phyloP scores from a whole-genome alignment of 176 grass and related monocot genomes.

The bread wheat (Triticum aestivum) region IWGSC_CS_RefSeq_v2.1 NC_057806.1:20576473-20576972 shows the following conservation, averaged over 20 bases:
- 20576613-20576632: constrained; percentile 76
- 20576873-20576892: not conserved
- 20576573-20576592: constrained; percentile 90
- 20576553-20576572: constrained; percentile 84
- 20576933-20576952: not conserved
- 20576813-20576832: constrained; percentile 38
- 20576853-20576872: not conserved
- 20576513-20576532: constrained; percentile 90
- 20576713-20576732: constrained; percentile 40
- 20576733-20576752: constrained; percentile 4
- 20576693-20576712: constrained; percentile 80
- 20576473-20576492: constrained; percentile 91
- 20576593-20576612: constrained; percentile 74
- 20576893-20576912: not conserved
- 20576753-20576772: constrained; percentile 21
- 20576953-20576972: not conserved
- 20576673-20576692: constrained; percentile 92
- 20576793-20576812: constrained; percentile 35
- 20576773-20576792: constrained; percentile 35
- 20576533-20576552: constrained; percentile 95
- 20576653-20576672: constrained; percentile 90
- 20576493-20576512: constrained; percentile 80
- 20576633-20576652: constrained; percentile 88
- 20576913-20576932: not conserved
- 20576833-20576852: constrained; percentile 44